Evolutionary conservation across 2,329 filamentous ascomycete genomes (phyloP).

Genomic region (Colletotrichum falcatum): DNA sequence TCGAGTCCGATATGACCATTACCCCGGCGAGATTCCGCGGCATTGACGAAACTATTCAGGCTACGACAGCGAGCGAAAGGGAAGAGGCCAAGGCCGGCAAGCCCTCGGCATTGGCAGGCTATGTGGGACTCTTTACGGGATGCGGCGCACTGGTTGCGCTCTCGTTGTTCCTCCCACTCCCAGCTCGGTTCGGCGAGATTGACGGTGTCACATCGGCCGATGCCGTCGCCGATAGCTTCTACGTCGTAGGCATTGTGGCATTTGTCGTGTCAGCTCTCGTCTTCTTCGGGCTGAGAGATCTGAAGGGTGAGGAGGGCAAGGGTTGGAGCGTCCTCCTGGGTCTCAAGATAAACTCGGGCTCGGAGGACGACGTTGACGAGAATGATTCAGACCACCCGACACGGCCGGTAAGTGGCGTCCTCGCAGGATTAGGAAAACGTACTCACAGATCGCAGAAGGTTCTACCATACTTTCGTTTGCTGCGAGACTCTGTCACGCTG

Average conservation of each 20-base stretch:
- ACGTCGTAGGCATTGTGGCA: conserved; percentile 82
- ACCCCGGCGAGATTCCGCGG: conserved; percentile 72
- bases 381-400: conserved; percentile 42
- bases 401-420: conserved; percentile 45
- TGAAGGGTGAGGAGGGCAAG: conserved; percentile 82
- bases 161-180: conserved; percentile 85
- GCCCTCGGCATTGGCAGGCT: conserved; percentile 78
- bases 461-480: conserved; percentile 69
- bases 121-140: conserved; percentile 93
- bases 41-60: conserved; percentile 48
- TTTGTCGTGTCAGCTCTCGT: conserved; percentile 80
- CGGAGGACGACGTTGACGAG: conserved; percentile 29
- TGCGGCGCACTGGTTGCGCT: conserved; percentile 91
- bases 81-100: conserved; percentile 53
- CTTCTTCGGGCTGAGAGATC: conserved; percentile 78
- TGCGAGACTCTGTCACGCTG: conserved; percentile 73
- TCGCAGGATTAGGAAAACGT: neutral
- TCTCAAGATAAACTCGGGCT: conserved; percentile 40
- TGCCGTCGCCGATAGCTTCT: conserved; percentile 87
- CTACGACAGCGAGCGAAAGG: conserved; percentile 21
- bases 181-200: conserved; percentile 79
- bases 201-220: conserved; percentile 78
- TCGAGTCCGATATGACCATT: conserved; percentile 81
- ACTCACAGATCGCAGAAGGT: conserved; percentile 48
- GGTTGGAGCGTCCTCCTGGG: conserved; percentile 72